Evolutionary conservation across 78 protist species (phyloP).

Genomic region (Dictyostelium capitatum): DNA sequence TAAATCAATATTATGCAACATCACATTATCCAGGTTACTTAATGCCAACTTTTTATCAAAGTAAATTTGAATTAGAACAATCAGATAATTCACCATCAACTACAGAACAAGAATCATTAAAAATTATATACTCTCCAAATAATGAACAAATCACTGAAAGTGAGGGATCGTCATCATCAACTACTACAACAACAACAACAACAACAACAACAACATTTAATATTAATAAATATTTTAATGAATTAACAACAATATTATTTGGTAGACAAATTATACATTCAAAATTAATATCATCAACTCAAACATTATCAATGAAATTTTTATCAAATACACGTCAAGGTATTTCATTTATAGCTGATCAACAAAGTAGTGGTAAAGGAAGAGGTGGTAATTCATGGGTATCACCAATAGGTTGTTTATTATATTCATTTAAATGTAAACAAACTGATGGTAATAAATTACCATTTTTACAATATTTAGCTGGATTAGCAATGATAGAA

Average conservation of each 20-base stretch:
- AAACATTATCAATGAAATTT: conserved; percentile 21
- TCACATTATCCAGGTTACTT: background rate
- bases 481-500: conserved; percentile 54
- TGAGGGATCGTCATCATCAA: too few species aligned
- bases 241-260: conserved; percentile 10
- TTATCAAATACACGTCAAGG: conserved; percentile 47
- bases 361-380: conserved; percentile 46
- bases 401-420: conserved; percentile 62
- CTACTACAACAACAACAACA: background rate
- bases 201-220: background rate
- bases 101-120: background rate
- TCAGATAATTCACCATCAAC: background rate
- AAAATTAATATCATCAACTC: conserved; percentile 34
- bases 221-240: conserved; percentile 20
- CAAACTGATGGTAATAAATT: conserved; percentile 42
- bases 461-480: conserved; percentile 62
- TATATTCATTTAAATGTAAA: conserved; percentile 53
- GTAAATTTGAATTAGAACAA: background rate
- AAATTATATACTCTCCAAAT: background rate
- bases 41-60: background rate
- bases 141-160: background rate
- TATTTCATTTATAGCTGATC: conserved; percentile 31
- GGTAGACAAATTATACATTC: conserved; percentile 31
- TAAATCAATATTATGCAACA: background rate
- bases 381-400: conserved; percentile 67